These are phyloP conservation scores for Punctularia strigosozonata DNA, from an alignment of 768 basidiomycete species.

Conservation along the genomic window DNA sequence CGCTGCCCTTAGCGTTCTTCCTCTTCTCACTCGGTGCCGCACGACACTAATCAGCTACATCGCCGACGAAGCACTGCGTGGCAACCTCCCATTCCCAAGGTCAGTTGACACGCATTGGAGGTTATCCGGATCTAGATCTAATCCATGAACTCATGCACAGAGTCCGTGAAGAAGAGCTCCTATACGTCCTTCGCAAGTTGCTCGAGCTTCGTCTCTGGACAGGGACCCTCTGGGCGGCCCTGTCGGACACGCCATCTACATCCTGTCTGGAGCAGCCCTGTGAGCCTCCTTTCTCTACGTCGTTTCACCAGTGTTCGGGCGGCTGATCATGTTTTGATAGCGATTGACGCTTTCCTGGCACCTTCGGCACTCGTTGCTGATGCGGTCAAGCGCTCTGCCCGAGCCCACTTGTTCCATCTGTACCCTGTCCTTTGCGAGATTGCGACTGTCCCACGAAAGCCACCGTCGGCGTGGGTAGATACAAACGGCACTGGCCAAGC, in stretches of 20 bases:
- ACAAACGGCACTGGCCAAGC: neutral
- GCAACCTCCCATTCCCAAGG: conserved; percentile 83
- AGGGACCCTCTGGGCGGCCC: conserved; percentile 66
- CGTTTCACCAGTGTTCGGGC: too few species aligned
- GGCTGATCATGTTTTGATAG: too few species aligned
- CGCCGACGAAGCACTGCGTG: conserved; percentile 78
- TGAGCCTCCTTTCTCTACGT: conserved; percentile 18
- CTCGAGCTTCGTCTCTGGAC: conserved; percentile 59
- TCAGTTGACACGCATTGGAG: conserved; percentile 16
- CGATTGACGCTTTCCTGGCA: conserved; percentile 30
- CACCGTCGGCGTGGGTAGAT: conserved; percentile 56
- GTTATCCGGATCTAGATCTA: neutral
- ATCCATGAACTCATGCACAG: conserved; percentile 24
- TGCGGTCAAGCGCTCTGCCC: conserved; percentile 59
- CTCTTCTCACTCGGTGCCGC: conserved; percentile 68
- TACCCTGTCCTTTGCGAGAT: conserved; percentile 74
- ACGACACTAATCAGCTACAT: conserved; percentile 59
- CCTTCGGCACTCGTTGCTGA: conserved; percentile 53
- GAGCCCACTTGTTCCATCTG: conserved; percentile 84
- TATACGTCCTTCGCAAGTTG: conserved; percentile 77
- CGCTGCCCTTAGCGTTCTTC: conserved; percentile 60
- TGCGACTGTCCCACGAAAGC: conserved; percentile 54
- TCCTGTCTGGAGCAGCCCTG: conserved; percentile 47
- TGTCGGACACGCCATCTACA: conserved; percentile 51
- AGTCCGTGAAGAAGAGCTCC: conserved; percentile 77